Base-by-base conservation (phyloP, 2,329 filamentous ascomycete species). In the Talaromyces sp. region DNA sequence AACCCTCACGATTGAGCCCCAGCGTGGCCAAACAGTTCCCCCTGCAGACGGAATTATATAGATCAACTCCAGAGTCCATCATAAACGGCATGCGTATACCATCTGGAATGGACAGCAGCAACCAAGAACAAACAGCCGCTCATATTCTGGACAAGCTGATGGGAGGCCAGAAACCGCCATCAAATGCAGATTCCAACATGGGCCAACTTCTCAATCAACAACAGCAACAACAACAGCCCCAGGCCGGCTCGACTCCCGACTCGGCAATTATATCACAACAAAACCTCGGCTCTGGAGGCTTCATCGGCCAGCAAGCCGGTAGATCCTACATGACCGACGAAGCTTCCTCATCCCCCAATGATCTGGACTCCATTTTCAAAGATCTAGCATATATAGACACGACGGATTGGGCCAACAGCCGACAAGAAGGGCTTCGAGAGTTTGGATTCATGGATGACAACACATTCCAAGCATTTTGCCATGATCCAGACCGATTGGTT, bases 331-430 rank as follows among this genome's bases (percentile, higher is more conserved):
- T 63, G 61, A 60, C 61, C 2, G 64, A 66, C 11, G 56, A 56
- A 45, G 39, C 64, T 8, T 63, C 63, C 1, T 66, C 66, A 13
- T 68, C 69, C 10, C 61, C 63, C 2, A 68, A 74, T 45, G 77
- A 80, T 39, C 70, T 81, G 17, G 79, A 82, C 63, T 77, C 78
- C 8, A 78, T 81, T 35, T 81, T 81, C 68, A 77, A 80, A 65
- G 79, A 81, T 50, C 73, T 81, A 56, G 79, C 79, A 39, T 78
- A 81, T 69, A 73, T 81, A 7, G 79, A 81, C 65, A 80, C 78
- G 5, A 81, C 77, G 31, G 78, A 81, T 62, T 81, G 79, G 79
- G 72, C 78, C 1, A 76, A 69, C 35, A 79, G 73, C 64, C 76
- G 79, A 57, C 75, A 79, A 67, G 77, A 78, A 27, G 77, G 74